These are phyloP conservation scores for Thalia dealbata DNA, from an alignment of 176 grass and related monocot genomes.

Conservation along the genomic window DNA sequence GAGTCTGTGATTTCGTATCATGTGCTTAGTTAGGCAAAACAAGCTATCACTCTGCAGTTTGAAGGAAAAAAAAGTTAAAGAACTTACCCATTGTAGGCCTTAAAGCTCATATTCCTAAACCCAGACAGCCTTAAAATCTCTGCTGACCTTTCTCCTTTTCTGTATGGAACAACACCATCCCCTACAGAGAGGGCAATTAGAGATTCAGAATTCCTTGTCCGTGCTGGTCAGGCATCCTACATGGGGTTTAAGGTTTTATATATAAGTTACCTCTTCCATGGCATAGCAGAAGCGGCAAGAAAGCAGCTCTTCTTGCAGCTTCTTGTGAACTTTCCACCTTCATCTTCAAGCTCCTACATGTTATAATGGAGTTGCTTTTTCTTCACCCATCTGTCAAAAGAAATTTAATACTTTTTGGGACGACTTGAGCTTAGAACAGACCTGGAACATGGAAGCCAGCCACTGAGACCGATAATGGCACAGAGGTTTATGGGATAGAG, in stretches of 20 bases:
- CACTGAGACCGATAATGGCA: conserved; percentile 54
- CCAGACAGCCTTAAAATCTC: conserved; percentile 51
- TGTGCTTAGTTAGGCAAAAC: neutral
- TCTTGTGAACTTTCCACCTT: conserved; percentile 74
- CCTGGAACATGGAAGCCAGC: conserved; percentile 97
- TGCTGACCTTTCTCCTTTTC: conserved; percentile 56
- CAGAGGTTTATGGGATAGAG: conserved; percentile 66
- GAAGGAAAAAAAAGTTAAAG: neutral
- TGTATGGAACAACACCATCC: conserved; percentile 78
- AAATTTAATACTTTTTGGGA: neutral
- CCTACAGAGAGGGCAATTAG: conserved; percentile 28
- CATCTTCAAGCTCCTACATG: conserved; percentile 57
- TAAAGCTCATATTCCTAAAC: conserved; percentile 50
- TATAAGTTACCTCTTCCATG: conserved; percentile 63
- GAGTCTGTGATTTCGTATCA: conserved; percentile 37
- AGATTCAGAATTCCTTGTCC: no score
- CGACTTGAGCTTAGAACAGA: conserved; percentile 3
- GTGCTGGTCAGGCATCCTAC: neutral
- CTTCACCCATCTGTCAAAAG: neutral
- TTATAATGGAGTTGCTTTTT: neutral
- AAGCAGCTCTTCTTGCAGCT: conserved; percentile 44
- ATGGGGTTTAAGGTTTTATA: neutral
- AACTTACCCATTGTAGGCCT: conserved; percentile 68
- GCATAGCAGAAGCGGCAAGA: conserved; percentile 58
- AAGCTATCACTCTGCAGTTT: neutral